phyloP scores from a whole-genome alignment of 139 green algal genomes.

The Yamagishiella unicocca region DNA sequence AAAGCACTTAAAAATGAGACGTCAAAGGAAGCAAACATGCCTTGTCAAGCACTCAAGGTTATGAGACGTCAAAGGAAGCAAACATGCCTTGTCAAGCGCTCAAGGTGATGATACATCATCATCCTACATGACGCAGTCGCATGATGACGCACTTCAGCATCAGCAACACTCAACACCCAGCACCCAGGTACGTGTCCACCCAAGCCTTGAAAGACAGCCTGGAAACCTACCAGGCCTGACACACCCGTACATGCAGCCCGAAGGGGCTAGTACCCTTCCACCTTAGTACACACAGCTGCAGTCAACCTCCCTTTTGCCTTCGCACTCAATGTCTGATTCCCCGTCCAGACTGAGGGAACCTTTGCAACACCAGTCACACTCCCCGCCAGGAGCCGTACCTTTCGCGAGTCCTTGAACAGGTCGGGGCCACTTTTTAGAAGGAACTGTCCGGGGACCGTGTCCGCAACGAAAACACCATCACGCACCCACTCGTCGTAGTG shows the following conservation, averaged over 20 bases:
- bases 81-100: background rate
- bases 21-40: background rate
- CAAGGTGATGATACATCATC: background rate
- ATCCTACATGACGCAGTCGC: background rate
- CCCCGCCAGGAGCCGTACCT: background rate
- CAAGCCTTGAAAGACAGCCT: no score
- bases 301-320: background rate
- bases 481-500: background rate
- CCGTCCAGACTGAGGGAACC: no score
- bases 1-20: background rate
- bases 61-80: background rate
- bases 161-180: no score
- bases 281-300: background rate
- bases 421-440: background rate
- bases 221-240: no score
- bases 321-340: background rate
- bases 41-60: background rate
- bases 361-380: background rate
- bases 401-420: background rate
- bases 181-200: no score
- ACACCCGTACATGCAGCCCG: no score
- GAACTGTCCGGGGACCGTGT: background rate
- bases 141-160: no score
- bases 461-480: background rate
- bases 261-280: no score